Evolutionary conservation across 768 basidiomycete species (phyloP).

Genomic region (Boletus reticulatus): DNA sequence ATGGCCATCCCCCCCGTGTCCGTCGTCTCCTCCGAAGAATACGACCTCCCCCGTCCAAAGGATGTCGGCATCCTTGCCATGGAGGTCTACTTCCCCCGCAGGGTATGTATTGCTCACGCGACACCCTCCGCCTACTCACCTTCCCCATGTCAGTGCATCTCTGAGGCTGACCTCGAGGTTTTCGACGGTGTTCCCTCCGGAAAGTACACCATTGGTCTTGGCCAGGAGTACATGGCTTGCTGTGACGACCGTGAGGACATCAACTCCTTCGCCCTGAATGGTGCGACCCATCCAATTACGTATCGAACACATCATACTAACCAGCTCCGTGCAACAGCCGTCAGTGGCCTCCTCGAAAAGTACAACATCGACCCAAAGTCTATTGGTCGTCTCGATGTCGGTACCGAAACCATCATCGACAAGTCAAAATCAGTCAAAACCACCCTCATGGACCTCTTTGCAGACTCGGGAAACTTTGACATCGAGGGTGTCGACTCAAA

Average conservation of each 20-base stretch:
- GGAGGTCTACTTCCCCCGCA: conserved; percentile 93
- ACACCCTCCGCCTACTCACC: conserved; percentile 8
- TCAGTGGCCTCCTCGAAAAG: conserved; percentile 85
- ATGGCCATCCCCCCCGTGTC: conserved; percentile 27
- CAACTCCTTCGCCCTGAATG: conserved; percentile 95
- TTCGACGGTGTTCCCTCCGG: conserved; percentile 94
- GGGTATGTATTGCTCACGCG: conserved; percentile 49
- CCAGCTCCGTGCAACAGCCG: conserved; percentile 49
- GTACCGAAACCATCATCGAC: conserved; percentile 99
- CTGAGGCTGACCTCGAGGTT: conserved; percentile 89
- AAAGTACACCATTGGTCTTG: conserved; percentile 99
- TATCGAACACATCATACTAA: not conserved
- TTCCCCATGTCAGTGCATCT: conserved; percentile 68
- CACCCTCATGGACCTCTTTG: conserved; percentile 97
- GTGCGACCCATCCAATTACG: conserved; percentile 42
- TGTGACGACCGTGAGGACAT: conserved; percentile 99
- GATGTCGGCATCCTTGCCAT: conserved; percentile 93
- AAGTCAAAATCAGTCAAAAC: conserved; percentile 99
- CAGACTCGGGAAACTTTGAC: conserved; percentile 88
- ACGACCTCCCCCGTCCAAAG: conserved; percentile 59
- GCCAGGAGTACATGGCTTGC: conserved; percentile 98
- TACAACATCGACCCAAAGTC: conserved; percentile 95
- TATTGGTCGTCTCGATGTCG: conserved; percentile 97
- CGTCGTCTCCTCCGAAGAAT: conserved; percentile 7
- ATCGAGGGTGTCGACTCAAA: conserved; percentile 99